These are phyloP conservation scores for Trichoderma citrinoviride DNA, from an alignment of 2,329 filamentous ascomycete genomes.

Conservation along the genomic window DNA sequence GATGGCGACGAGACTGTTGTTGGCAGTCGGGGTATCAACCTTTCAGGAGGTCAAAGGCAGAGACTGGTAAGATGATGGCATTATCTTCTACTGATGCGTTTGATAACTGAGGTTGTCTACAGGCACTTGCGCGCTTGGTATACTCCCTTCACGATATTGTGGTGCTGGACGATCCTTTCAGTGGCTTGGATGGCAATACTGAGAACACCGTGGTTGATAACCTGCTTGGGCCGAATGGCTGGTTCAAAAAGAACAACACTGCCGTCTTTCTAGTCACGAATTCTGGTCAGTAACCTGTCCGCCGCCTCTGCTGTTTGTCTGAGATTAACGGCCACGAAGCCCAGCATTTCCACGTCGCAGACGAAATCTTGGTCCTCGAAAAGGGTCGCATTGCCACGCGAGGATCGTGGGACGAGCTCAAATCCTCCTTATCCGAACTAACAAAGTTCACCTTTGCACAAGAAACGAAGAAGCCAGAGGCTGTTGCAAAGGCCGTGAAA, in stretches of 20 bases:
- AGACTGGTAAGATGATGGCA: constrained; percentile 25
- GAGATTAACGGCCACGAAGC: constrained; percentile 23
- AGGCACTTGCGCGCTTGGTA: constrained; percentile 24
- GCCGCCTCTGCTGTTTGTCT: no score
- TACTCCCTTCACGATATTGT: constrained; percentile 20
- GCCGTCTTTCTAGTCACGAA: constrained; percentile 38
- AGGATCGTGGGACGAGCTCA: constrained; percentile 35
- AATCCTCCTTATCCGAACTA: background rate
- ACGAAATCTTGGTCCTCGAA: constrained; percentile 43
- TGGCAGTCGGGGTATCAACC: constrained; percentile 26
- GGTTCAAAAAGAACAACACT: constrained; percentile 29
- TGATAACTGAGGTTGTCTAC: background rate
- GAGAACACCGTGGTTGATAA: constrained; percentile 23
- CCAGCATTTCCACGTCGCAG: constrained; percentile 40
- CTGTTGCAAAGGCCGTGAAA: background rate
- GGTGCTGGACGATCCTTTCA: constrained; percentile 26
- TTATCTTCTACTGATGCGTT: background rate
- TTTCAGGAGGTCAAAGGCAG: constrained; percentile 28
- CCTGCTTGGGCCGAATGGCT: constrained; percentile 27
- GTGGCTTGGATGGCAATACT: constrained; percentile 25
- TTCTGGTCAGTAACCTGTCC: background rate
- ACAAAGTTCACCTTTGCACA: constrained; percentile 10
- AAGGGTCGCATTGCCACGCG: constrained; percentile 37
- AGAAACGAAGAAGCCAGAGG: background rate
- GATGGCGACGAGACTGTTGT: constrained; percentile 24